A percentile compares a stretch with the other conserved stretches of the same genome.
These are phyloP conservation scores for Neobulgaria alba DNA, from an alignment of 2,329 filamentous ascomycete species.

Conservation along the genomic window DNA sequence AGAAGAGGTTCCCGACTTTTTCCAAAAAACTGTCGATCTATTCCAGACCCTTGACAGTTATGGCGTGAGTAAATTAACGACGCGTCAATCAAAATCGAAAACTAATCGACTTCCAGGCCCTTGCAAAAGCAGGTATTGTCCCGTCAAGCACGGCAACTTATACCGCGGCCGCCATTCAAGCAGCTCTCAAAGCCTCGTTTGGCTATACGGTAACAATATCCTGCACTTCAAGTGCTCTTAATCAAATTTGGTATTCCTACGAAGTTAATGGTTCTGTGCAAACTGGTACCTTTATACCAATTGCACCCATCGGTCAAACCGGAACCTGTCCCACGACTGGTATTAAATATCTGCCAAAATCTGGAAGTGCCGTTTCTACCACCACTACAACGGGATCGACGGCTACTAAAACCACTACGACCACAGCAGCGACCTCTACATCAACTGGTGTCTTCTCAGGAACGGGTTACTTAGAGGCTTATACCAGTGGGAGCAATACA, in stretches of 20 bases:
- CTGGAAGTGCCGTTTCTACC: conserved; percentile 18
- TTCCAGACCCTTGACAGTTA: conserved; percentile 62
- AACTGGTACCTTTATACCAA: conserved; percentile 39
- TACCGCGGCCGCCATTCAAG: conserved; percentile 35
- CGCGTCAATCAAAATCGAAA: background rate
- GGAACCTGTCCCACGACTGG: conserved; percentile 47
- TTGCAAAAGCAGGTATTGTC: conserved; percentile 51
- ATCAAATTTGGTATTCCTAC: conserved; percentile 46
- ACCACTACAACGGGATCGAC: conserved; percentile 33
- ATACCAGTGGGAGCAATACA: conserved; percentile 36
- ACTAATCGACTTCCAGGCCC: conserved; percentile 31
- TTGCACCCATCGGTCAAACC: conserved; percentile 12
- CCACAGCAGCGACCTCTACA: conserved; percentile 17
- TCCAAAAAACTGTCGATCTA: conserved; percentile 54
- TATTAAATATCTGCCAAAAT: conserved; percentile 46
- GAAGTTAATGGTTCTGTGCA: conserved; percentile 43
- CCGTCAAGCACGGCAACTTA: conserved; percentile 37
- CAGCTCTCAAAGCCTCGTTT: conserved; percentile 36
- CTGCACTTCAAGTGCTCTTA: conserved; percentile 36
- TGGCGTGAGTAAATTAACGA: conserved; percentile 31
- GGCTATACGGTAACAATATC: conserved; percentile 38
- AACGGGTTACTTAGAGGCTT: conserved; percentile 50
- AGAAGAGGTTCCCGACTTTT: conserved; percentile 62
- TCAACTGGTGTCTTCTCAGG: conserved; percentile 37
- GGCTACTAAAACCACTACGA: conserved; percentile 46